Conservation (phyloP, 2,329 filamentous ascomycete genomes). For the Coleophoma eucalyptorum region DNA sequence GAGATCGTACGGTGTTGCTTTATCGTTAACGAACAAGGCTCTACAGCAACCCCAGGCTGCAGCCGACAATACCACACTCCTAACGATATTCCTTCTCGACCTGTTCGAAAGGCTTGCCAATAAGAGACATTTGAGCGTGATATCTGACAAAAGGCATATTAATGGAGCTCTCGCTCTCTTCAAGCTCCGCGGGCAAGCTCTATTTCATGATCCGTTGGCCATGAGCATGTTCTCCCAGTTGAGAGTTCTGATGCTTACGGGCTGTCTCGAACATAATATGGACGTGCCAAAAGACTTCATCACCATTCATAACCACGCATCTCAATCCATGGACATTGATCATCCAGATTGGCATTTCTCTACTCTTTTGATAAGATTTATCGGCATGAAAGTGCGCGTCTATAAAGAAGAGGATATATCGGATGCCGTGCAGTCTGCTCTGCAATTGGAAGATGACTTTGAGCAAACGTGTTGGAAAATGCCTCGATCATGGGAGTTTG, state of each 20-base stretch:
- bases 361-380: neutral
- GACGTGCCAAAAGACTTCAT: neutral
- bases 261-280: neutral
- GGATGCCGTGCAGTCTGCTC: too few relatives aligned
- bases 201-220: neutral
- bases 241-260: neutral
- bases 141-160: constrained; percentile 9
- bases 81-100: constrained; percentile 11
- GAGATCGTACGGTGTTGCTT: constrained; percentile 7
- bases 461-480: too few relatives aligned
- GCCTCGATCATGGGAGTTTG: too few relatives aligned
- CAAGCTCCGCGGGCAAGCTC: constrained; percentile 6
- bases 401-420: too few relatives aligned
- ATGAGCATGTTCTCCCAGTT: constrained; percentile 6
- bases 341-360: neutral
- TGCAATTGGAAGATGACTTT: too few relatives aligned
- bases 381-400: neutral
- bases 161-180: constrained; percentile 13
- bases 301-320: neutral
- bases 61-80: constrained; percentile 5
- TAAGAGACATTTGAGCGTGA: neutral
- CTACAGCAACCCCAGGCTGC: neutral
- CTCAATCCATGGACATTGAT: neutral
- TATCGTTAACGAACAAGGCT: neutral
- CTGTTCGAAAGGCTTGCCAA: constrained; percentile 12